Evolutionary conservation across 2,329 filamentous ascomycete genomes (phyloP).

Genomic region (Sarocladium brachiariae): DNA sequence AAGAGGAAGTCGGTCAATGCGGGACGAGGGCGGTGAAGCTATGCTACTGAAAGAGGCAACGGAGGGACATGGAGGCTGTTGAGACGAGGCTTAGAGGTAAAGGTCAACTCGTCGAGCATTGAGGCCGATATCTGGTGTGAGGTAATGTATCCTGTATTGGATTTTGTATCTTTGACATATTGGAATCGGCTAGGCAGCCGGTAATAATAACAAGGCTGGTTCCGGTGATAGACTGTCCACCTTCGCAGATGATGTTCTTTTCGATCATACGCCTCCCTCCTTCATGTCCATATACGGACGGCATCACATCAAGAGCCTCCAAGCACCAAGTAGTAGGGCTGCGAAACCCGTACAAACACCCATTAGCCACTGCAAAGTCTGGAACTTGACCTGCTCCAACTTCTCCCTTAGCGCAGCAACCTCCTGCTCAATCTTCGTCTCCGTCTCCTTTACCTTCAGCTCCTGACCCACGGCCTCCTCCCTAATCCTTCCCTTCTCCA

Average conservation of each 20-base stretch:
- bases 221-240: no score
- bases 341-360: slow-evolving; percentile 67
- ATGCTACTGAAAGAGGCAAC: background rate
- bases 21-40: background rate
- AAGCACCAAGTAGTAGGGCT: slow-evolving; percentile 61
- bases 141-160: background rate
- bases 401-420: slow-evolving; percentile 84
- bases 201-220: slow-evolving; percentile 3
- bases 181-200: background rate
- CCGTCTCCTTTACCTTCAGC: slow-evolving; percentile 97
- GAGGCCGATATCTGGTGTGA: slow-evolving; percentile 1
- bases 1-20: background rate
- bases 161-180: slow-evolving; percentile 3
- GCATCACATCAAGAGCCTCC: slow-evolving; percentile 61
- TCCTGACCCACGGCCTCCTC: slow-evolving; percentile 97
- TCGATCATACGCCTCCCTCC: no score
- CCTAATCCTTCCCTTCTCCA: slow-evolving; percentile 92
- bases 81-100: background rate
- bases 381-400: slow-evolving; percentile 95
- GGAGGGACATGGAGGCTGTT: background rate
- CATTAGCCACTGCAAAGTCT: slow-evolving; percentile 97
- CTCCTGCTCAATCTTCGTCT: slow-evolving; percentile 97
- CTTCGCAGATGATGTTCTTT: no score
- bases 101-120: background rate
- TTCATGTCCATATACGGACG: background rate